A percentile compares a stretch with the other conserved stretches of the same genome.
These are phyloP conservation scores for Dendrocalamus sinicus DNA, from an alignment of 176 grass and related monocot species.

Conservation along the genomic window DNA sequence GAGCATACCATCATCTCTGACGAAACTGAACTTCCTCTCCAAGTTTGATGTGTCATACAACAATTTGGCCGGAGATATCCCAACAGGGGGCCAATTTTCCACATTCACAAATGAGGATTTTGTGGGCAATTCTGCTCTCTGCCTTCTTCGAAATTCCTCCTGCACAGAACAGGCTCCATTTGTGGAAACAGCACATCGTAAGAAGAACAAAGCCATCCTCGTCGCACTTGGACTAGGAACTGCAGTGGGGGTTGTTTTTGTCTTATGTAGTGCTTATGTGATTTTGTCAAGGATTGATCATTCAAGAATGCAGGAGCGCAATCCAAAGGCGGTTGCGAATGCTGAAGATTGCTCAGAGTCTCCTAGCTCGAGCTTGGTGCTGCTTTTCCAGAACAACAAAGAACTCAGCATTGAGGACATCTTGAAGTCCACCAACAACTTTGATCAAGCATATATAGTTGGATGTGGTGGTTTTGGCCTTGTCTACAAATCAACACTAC, in stretches of 20 bases:
- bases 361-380: slow-evolving; percentile 62
- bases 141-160: slow-evolving; percentile 44
- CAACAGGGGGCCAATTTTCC: slow-evolving; percentile 80
- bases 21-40: slow-evolving; percentile 77
- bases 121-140: slow-evolving; percentile 73
- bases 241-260: slow-evolving; percentile 48
- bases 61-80: slow-evolving; percentile 67
- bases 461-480: slow-evolving; percentile 93
- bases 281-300: slow-evolving; percentile 53
- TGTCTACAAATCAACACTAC: slow-evolving; percentile 82
- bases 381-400: slow-evolving; percentile 89
- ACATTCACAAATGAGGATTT: slow-evolving; percentile 70
- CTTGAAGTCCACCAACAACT: slow-evolving; percentile 88
- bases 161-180: neutral
- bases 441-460: slow-evolving; percentile 80
- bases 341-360: slow-evolving; percentile 75
- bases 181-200: neutral
- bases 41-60: slow-evolving; percentile 81
- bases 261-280: slow-evolving; percentile 57
- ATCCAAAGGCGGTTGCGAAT: slow-evolving; percentile 79
- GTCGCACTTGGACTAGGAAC: slow-evolving; percentile 58
- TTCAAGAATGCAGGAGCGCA: slow-evolving; percentile 62
- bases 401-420: slow-evolving; percentile 81
- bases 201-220: slow-evolving; percentile 58
- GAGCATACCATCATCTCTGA: slow-evolving; percentile 74